Evolutionary conservation across 2,329 filamentous ascomycete species (phyloP), one percentile per base, ranked within the genome.

Genomic region (Aspergillus thermomutatus): DNA sequence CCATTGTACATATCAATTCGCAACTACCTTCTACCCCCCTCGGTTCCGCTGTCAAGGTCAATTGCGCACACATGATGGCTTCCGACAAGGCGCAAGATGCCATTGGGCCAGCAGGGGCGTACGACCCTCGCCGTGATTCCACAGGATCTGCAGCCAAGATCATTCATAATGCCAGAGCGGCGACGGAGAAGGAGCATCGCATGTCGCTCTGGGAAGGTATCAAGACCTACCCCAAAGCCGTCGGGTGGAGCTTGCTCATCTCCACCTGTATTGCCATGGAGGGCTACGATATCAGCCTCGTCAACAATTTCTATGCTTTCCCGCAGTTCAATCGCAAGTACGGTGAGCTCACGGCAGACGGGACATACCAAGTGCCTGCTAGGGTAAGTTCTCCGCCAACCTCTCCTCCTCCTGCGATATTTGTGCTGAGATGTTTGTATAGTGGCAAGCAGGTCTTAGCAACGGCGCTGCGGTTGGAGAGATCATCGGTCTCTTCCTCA

Each of bases 251-350:
- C 65, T 68, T 96, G 51, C 79, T 95, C 57, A 92, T 96, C 73
- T 93, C 89, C n/a, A 93, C 90, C 0, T 92, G 89, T 71, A 94
- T 96, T 68, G 86, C 85, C 66, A 96, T 96, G 92, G 91, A 96
- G 74, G 91, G 90, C 34, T 95, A 92, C 77, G 91, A 96, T 69
- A 81, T 94, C 57, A 87, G 85, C 66, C 79, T 95, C 53, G 85
- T 94, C 66, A 91, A 88, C 78, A 92, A 92, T 74, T 91, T 94
- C 69, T 92, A 85, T 76, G 75, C 67, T 61, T 76, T 77, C 53
- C 64, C 67, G 0, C 67, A 71, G 51, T 78, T 78, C 63, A 76
- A 73, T 53, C 60, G 60, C 46, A 78, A 77, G 50, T 79, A 78
- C 55, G 76, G 75, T 25, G 66, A 68, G 53, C 51, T 56, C 53